Evolutionary conservation across 2,329 filamentous ascomycete species (phyloP).

Genomic region (Lachnellula occidentalis): DNA sequence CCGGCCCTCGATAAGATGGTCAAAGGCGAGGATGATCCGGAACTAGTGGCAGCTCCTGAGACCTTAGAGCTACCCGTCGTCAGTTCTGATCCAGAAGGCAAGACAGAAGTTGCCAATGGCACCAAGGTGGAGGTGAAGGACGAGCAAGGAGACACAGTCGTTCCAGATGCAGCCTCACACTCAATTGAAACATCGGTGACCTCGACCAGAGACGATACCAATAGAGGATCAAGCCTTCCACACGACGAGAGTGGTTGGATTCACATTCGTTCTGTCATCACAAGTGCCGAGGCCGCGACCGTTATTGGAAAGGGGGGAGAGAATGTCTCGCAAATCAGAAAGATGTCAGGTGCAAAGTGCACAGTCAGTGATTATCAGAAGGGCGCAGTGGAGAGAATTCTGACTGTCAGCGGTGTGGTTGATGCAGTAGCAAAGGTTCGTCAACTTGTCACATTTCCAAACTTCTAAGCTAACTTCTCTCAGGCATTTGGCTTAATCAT

Average conservation of each 20-base stretch:
- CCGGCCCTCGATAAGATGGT: slow-evolving; percentile 90
- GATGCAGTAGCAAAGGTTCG: slow-evolving; percentile 93
- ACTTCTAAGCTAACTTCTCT: slow-evolving; percentile 1
- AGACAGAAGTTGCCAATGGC: slow-evolving; percentile 37
- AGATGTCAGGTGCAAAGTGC: slow-evolving; percentile 93
- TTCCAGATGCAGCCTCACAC: slow-evolving; percentile 54
- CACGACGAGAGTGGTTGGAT: slow-evolving; percentile 96
- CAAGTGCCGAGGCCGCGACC: slow-evolving; percentile 93
- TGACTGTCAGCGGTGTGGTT: slow-evolving; percentile 93
- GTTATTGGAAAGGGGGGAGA: slow-evolving; percentile 98
- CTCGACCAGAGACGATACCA: slow-evolving; percentile 31
- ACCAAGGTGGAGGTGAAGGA: slow-evolving; percentile 48
- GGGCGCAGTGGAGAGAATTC: slow-evolving; percentile 92
- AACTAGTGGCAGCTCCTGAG: slow-evolving; percentile 35
- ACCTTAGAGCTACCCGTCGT: slow-evolving; percentile 39
- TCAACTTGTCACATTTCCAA: slow-evolving; percentile 14
- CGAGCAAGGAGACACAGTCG: slow-evolving; percentile 62
- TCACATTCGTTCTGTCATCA: slow-evolving; percentile 93
- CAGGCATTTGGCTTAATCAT: slow-evolving; percentile 97
- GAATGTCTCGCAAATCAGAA: slow-evolving; percentile 95
- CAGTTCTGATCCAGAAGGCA: slow-evolving; percentile 39
- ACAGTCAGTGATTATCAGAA: slow-evolving; percentile 98
- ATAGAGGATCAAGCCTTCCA: slow-evolving; percentile 42
- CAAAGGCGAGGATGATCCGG: slow-evolving; percentile 51
- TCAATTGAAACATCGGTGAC: slow-evolving; percentile 44